phyloP scores from a whole-genome alignment of 2,329 filamentous ascomycete genomes.

The Corynespora cassiicola region DNA sequence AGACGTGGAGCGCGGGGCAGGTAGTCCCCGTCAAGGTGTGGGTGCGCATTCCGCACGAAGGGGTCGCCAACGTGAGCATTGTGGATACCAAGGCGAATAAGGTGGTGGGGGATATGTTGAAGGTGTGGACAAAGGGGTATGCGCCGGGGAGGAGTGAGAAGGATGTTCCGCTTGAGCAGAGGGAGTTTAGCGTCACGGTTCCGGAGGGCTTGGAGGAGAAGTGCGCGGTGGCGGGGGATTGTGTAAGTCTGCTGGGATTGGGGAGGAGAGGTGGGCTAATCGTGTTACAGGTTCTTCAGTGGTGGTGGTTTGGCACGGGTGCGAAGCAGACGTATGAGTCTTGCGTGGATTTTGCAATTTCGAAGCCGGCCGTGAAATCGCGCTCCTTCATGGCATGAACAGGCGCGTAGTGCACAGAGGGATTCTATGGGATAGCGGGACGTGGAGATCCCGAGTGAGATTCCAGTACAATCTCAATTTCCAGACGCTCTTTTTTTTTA shows the following conservation, averaged over 20 bases:
- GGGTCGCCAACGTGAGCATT: slow-evolving; percentile 62
- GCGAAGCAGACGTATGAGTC: slow-evolving; percentile 67
- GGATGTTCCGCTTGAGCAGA: slow-evolving; percentile 49
- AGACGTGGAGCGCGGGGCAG: slow-evolving; percentile 56
- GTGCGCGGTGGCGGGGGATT: slow-evolving; percentile 55
- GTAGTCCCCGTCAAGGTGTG: slow-evolving; percentile 52
- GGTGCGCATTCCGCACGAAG: slow-evolving; percentile 58
- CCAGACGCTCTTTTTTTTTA: too few relatives aligned
- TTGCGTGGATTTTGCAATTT: slow-evolving; percentile 63
- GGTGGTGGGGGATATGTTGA: slow-evolving; percentile 51
- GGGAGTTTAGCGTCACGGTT: slow-evolving; percentile 57
- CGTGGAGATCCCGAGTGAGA: too few relatives aligned
- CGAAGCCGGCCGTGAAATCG: slow-evolving; percentile 12
- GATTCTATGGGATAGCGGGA: too few relatives aligned
- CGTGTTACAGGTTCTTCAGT: slow-evolving; percentile 25
- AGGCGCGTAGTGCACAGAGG: too few relatives aligned
- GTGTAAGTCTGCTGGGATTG: slow-evolving; percentile 32
- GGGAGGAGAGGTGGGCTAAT: slow-evolving; percentile 1
- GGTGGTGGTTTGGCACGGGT: slow-evolving; percentile 56
- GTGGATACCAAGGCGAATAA: slow-evolving; percentile 60
- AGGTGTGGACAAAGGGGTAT: slow-evolving; percentile 39
- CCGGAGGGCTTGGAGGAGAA: slow-evolving; percentile 51
- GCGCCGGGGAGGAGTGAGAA: slow-evolving; percentile 23
- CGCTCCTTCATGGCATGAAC: slow-evolving; percentile 14
- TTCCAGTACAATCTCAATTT: too few relatives aligned